A percentile compares a stretch with the other conserved stretches of the same genome.
These are phyloP conservation scores for Coemansia linderi DNA, from an alignment of 371 early-diverging fungal species.

Conservation along the genomic window DNA sequence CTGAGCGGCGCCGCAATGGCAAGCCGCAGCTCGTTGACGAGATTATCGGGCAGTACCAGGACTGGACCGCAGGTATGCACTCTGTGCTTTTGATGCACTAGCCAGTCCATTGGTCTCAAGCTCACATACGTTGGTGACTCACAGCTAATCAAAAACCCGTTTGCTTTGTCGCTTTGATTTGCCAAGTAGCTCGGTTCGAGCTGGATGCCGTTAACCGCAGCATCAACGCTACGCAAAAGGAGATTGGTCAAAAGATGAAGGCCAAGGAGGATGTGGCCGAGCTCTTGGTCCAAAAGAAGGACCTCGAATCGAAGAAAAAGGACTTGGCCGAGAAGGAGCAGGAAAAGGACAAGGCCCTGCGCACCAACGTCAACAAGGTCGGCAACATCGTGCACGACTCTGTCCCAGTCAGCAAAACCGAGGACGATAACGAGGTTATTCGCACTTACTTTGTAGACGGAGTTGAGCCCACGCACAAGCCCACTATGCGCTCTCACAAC, in stretches of 20 bases:
- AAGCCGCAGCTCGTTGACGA: slow-evolving; percentile 87
- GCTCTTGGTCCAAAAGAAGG: slow-evolving; percentile 73
- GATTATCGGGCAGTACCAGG: slow-evolving; percentile 86
- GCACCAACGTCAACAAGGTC: slow-evolving; percentile 71
- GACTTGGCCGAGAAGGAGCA: slow-evolving; percentile 69
- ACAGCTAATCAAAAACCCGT: background rate
- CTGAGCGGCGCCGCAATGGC: slow-evolving; percentile 89
- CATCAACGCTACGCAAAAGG: slow-evolving; percentile 89
- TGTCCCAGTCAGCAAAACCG: slow-evolving; percentile 87
- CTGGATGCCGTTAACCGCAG: slow-evolving; percentile 90
- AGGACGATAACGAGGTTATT: slow-evolving; percentile 87
- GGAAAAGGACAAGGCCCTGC: slow-evolving; percentile 70
- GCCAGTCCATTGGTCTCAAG: background rate
- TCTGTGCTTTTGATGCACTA: background rate
- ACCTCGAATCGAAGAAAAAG: slow-evolving; percentile 72
- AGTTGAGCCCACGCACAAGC: slow-evolving; percentile 68
- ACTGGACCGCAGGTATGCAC: slow-evolving; percentile 82
- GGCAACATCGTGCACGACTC: slow-evolving; percentile 97
- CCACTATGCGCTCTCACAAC: slow-evolving; percentile 84
- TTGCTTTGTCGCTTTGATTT: background rate
- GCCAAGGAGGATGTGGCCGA: slow-evolving; percentile 87
- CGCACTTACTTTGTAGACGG: slow-evolving; percentile 69
- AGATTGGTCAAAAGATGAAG: slow-evolving; percentile 89
- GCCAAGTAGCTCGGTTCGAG: slow-evolving; percentile 64
- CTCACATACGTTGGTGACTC: slow-evolving; percentile 12